Conservation (phyloP, 495 filamentous ascomycete species). For the Xanthoparmelia taractica region DNA sequence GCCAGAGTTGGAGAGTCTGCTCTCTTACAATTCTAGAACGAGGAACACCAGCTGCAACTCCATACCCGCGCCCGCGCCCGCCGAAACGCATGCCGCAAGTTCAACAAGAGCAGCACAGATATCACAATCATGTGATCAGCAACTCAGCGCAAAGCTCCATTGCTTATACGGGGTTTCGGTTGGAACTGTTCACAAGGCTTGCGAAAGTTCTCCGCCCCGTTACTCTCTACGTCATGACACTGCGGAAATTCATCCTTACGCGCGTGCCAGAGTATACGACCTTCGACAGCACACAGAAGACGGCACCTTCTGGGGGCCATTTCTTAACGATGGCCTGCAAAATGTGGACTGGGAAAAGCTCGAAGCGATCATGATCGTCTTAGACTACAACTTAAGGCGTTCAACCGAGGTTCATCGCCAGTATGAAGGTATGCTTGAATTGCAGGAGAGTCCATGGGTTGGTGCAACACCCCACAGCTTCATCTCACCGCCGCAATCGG, state of each 20-base stretch:
- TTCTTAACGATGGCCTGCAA: constrained; percentile 42
- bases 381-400: constrained; percentile 45
- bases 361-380: constrained; percentile 55
- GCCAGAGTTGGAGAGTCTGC: background rate
- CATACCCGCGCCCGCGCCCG: background rate
- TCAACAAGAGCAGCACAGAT: background rate
- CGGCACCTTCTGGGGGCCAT: constrained; percentile 54
- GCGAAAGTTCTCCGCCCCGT: background rate
- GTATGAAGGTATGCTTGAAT: constrained; percentile 8
- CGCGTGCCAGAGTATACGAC: constrained; percentile 57
- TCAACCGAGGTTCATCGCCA: constrained; percentile 12
- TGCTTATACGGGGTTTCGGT: constrained; percentile 50
- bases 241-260: constrained; percentile 42
- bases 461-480: constrained; percentile 46
- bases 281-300: constrained; percentile 49
- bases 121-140: constrained; percentile 27
- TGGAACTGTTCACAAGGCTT: constrained; percentile 21
- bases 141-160: constrained; percentile 56
- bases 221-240: constrained; percentile 23
- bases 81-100: background rate
- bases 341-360: constrained; percentile 63
- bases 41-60: background rate
- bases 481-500: constrained; percentile 24
- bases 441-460: constrained; percentile 39
- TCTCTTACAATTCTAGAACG: background rate